Conservation (phyloP, 495 filamentous ascomycete species). For the Hyaloscypha finlandica region DNA sequence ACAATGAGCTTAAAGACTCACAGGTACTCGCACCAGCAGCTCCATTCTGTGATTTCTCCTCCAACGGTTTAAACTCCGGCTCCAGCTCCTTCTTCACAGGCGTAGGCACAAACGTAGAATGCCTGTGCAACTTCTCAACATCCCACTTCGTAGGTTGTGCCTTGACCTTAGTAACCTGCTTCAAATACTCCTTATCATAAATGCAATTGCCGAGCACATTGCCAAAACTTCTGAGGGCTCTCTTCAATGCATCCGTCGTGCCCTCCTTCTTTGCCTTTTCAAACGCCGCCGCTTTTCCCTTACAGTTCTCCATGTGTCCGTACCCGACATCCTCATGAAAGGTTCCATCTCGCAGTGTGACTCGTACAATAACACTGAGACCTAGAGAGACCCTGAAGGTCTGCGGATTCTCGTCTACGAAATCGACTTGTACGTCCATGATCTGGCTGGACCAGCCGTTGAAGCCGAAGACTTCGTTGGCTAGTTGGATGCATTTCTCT, state of each 20-base stretch:
- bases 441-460: conserved; percentile 97
- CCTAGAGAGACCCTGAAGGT: conserved; percentile 76
- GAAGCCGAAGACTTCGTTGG: conserved; percentile 98
- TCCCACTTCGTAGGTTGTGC: conserved; percentile 68
- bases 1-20: background rate
- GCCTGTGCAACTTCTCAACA: conserved; percentile 74
- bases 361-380: conserved; percentile 82
- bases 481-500: conserved; percentile 92
- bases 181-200: conserved; percentile 92
- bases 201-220: conserved; percentile 97
- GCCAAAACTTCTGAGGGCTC: conserved; percentile 87
- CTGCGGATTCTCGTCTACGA: conserved; percentile 62
- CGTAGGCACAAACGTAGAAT: conserved; percentile 69
- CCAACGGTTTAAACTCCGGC: conserved; percentile 11
- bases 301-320: conserved; percentile 92
- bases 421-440: conserved; percentile 86
- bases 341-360: conserved; percentile 88
- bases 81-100: conserved; percentile 48
- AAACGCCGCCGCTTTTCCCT: conserved; percentile 89
- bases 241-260: conserved; percentile 90
- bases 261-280: conserved; percentile 99
- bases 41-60: conserved; percentile 42
- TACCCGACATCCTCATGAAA: conserved; percentile 97
- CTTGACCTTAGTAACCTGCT: conserved; percentile 82
- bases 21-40: conserved; percentile 29